Conservation (phyloP, 371 early-diverging fungal genomes). For the Furculomyces boomerangus region DNA sequence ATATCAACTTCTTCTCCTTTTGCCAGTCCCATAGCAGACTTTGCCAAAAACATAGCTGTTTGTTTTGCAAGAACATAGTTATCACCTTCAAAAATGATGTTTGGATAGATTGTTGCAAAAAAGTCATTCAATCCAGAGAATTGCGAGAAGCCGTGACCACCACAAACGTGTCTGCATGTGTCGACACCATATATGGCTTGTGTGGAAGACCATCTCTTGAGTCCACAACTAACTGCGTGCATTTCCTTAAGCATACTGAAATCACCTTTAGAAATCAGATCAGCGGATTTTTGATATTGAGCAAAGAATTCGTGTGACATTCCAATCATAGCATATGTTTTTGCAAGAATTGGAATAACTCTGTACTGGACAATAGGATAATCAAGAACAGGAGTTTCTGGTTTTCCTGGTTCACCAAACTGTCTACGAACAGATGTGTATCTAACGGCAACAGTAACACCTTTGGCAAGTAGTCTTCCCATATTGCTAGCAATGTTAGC, state of each 20-base stretch:
- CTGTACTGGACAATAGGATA: constrained; percentile 62
- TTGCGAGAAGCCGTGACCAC: constrained; percentile 68
- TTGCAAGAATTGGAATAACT: constrained; percentile 46
- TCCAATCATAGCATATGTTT: constrained; percentile 49
- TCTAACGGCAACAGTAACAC: constrained; percentile 46
- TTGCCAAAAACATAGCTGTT: constrained; percentile 45
- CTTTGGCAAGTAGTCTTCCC: constrained; percentile 26
- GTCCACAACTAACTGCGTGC: constrained; percentile 66
- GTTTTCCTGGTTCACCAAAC: constrained; percentile 16
- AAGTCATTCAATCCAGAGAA: constrained; percentile 59
- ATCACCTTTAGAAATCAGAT: constrained; percentile 27
- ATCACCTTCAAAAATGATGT: constrained; percentile 69
- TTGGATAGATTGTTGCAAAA: constrained; percentile 40
- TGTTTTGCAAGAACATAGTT: constrained; percentile 59
- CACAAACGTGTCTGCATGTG: constrained; percentile 50
- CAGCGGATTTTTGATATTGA: constrained; percentile 37
- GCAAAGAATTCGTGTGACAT: constrained; percentile 41
- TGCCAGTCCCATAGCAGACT: constrained; percentile 24
- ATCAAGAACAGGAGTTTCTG: constrained; percentile 54
- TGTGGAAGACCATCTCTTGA: constrained; percentile 63
- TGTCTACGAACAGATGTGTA: constrained; percentile 50
- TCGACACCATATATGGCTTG: constrained; percentile 60
- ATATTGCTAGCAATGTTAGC: constrained; percentile 37
- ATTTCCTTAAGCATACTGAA: constrained; percentile 46
- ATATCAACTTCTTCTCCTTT: not conserved